phyloP scores from a whole-genome alignment of 257 asterid species.

The Jacaranda copaia region DNA sequence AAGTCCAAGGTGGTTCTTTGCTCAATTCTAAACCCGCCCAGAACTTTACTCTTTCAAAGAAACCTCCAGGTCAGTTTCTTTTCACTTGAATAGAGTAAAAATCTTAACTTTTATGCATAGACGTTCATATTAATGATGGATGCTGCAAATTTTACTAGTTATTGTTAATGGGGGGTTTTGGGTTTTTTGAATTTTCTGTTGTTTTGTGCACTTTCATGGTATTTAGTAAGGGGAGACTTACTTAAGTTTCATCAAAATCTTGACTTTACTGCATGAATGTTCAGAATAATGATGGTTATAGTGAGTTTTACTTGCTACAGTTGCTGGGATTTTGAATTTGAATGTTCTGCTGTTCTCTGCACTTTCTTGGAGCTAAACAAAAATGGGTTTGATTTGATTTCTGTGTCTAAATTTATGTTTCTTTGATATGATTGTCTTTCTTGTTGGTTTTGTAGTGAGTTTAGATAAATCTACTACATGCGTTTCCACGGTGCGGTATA shows the following conservation, averaged over 20 bases:
- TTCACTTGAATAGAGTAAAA: not conserved
- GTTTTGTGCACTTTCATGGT: not conserved
- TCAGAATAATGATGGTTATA: slow-evolving; percentile 8
- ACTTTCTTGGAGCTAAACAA: slow-evolving; percentile 27
- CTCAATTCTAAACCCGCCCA: slow-evolving; percentile 43
- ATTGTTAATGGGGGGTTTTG: not conserved
- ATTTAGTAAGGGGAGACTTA: not conserved
- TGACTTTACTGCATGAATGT: slow-evolving; percentile 16
- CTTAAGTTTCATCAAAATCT: not conserved
- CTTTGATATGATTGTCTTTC: slow-evolving; percentile 10
- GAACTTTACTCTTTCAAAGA: slow-evolving; percentile 43
- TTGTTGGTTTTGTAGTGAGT: slow-evolving; percentile 45
- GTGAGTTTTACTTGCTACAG: slow-evolving; percentile 13
- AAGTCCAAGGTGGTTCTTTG: slow-evolving; percentile 30
- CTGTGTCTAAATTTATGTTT: not conserved
- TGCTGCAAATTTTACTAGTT: not conserved
- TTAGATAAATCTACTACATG: slow-evolving; percentile 71
- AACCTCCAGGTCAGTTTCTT: slow-evolving; percentile 50
- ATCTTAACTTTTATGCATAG: slow-evolving; percentile 14
- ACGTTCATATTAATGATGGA: not conserved
- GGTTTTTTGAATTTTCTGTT: not conserved
- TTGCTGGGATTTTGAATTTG: slow-evolving; percentile 1
- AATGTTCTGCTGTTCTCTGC: slow-evolving; percentile 1
- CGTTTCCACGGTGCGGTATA: slow-evolving; percentile 66
- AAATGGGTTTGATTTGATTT: not conserved